These are phyloP conservation scores for Aeschynomene evenia DNA, from an alignment of 306 rosid species.

Conservation along the genomic window DNA sequence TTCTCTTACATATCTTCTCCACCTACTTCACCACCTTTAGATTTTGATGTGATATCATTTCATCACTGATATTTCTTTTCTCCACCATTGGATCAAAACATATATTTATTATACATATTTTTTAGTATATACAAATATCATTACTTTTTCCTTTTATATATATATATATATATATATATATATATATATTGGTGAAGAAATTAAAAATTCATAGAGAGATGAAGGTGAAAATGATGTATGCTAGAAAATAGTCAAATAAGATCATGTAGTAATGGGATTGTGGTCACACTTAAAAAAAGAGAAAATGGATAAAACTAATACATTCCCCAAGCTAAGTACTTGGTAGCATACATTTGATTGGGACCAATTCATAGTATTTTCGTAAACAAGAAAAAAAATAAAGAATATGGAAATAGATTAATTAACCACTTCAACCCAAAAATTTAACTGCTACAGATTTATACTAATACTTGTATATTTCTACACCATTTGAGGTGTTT, in stretches of 20 bases:
- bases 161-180: too few species aligned
- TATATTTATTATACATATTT: too few species aligned
- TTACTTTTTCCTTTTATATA: too few species aligned
- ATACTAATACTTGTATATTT: too few species aligned
- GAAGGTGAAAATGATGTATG: neutral
- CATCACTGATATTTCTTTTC: too few species aligned
- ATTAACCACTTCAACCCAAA: neutral
- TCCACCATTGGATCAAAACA: too few species aligned
- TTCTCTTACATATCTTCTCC: too few species aligned
- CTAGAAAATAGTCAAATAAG: neutral
- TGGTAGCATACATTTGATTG: conserved; percentile 69
- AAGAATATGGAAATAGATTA: neutral
- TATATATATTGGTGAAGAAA: neutral
- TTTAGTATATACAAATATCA: too few species aligned
- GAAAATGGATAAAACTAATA: conserved; percentile 45
- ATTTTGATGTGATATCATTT: too few species aligned
- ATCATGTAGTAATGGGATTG: neutral
- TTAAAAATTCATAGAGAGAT: neutral
- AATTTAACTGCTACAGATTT: too few species aligned
- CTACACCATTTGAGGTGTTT: too few species aligned
- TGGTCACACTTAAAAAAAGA: conserved; percentile 47
- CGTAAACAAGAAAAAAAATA: conserved; percentile 4
- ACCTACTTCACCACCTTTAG: too few species aligned
- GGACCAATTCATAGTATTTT: conserved; percentile 66
- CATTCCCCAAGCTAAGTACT: conserved; percentile 27